Evolutionary conservation across 2,329 filamentous ascomycete species (phyloP).

Genomic region (Alternaria sp.): DNA sequence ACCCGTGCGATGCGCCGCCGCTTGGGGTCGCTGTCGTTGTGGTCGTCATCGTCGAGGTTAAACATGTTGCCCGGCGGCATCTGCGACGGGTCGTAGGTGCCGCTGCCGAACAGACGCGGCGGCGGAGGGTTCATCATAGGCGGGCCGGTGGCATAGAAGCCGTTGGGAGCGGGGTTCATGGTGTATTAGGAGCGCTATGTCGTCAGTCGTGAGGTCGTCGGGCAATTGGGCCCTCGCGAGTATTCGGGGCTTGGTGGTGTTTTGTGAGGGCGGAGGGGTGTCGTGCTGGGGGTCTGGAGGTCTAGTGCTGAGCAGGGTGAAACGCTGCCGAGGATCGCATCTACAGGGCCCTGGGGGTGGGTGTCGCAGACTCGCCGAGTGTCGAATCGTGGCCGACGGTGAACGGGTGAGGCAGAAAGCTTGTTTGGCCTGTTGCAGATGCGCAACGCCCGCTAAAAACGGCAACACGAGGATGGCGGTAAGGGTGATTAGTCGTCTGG

Average conservation of each 20-base stretch:
- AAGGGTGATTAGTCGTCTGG: background rate
- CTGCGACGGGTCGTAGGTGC: slow-evolving; percentile 46
- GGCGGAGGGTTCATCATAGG: slow-evolving; percentile 49
- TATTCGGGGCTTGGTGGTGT: slow-evolving; percentile 24
- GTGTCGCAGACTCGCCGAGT: slow-evolving; percentile 39
- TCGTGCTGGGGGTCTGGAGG: slow-evolving; percentile 13
- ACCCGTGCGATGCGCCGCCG: slow-evolving; percentile 86
- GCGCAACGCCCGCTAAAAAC: slow-evolving; percentile 7
- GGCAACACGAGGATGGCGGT: slow-evolving; percentile 3
- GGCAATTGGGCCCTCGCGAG: slow-evolving; percentile 22
- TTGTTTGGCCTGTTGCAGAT: slow-evolving; percentile 24
- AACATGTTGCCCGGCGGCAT: slow-evolving; percentile 46
- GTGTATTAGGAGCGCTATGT: slow-evolving; percentile 4
- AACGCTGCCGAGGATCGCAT: slow-evolving; percentile 36
- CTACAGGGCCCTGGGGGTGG: slow-evolving; percentile 23
- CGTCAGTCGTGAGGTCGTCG: slow-evolving; percentile 5
- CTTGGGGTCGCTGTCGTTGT: slow-evolving; percentile 76
- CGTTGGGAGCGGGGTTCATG: slow-evolving; percentile 45
- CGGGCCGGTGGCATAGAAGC: slow-evolving; percentile 43
- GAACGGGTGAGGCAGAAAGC: slow-evolving; percentile 27
- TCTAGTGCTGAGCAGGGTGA: slow-evolving; percentile 31
- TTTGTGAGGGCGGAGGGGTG: slow-evolving; percentile 27
- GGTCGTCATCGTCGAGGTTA: slow-evolving; percentile 62
- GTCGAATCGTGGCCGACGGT: slow-evolving; percentile 24
- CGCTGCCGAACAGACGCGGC: slow-evolving; percentile 50